Conservation (phyloP, 2,329 filamentous ascomycete genomes). For the Cercospora sp. region DNA sequence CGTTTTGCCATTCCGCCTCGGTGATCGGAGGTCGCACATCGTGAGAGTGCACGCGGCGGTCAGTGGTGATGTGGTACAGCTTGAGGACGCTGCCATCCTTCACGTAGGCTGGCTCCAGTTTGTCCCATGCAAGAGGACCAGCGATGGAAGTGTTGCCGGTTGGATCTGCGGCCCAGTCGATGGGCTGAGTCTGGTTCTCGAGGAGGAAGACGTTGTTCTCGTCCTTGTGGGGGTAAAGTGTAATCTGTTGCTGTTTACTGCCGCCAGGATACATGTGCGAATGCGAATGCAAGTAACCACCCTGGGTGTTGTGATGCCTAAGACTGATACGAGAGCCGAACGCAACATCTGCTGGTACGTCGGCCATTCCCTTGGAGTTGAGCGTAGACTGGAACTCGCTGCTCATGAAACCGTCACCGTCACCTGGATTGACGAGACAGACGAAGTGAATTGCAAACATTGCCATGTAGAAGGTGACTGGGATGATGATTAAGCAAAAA, state of each 20-base stretch:
- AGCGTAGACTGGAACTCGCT: constrained; percentile 97
- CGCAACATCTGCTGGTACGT: constrained; percentile 87
- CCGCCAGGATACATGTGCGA: constrained; percentile 95
- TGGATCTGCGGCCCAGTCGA: constrained; percentile 50
- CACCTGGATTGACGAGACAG: constrained; percentile 89
- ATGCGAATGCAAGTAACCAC: constrained; percentile 96
- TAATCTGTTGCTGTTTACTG: constrained; percentile 98
- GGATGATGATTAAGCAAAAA: constrained; percentile 90
- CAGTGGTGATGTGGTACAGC: constrained; percentile 79
- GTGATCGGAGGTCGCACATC: constrained; percentile 84
- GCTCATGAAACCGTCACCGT: constrained; percentile 99
- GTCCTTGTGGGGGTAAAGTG: constrained; percentile 97
- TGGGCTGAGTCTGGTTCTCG: constrained; percentile 93
- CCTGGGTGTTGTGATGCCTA: constrained; percentile 95
- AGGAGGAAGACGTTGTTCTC: constrained; percentile 94
- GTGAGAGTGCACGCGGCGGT: constrained; percentile 92
- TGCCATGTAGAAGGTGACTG: constrained; percentile 84
- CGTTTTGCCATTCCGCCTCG: constrained; percentile 65
- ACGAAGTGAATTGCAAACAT: constrained; percentile 98
- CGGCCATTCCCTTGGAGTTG: constrained; percentile 94
- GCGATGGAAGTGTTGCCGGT: constrained; percentile 67
- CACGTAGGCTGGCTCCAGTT: constrained; percentile 66
- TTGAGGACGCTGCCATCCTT: constrained; percentile 77
- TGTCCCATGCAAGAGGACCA: constrained; percentile 83
- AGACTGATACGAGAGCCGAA: constrained; percentile 83